Evolutionary conservation across 2,329 filamentous ascomycete genomes (phyloP).

Genomic region (Furcasterigmium sp.): DNA sequence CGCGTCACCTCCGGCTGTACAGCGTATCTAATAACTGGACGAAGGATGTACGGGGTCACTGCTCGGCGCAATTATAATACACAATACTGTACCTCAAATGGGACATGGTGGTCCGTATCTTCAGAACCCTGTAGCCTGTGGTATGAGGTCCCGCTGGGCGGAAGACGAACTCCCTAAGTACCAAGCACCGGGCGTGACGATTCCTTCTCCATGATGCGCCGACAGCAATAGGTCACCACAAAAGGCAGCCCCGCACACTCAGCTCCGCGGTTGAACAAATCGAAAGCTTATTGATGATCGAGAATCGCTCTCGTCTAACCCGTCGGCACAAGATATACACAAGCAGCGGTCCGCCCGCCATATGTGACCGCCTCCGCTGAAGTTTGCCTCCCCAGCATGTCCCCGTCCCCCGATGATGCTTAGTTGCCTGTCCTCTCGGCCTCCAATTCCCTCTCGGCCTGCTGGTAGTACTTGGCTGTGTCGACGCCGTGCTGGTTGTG

Average conservation of each 20-base stretch:
- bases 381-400: neutral
- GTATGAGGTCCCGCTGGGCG: no score
- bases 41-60: no score
- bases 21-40: no score
- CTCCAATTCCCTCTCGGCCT: constrained; percentile 91
- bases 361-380: neutral
- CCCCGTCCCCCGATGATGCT: neutral
- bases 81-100: no score
- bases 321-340: neutral
- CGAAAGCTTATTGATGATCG: neutral
- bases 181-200: no score
- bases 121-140: no score
- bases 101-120: no score
- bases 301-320: neutral
- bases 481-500: constrained; percentile 94
- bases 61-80: no score
- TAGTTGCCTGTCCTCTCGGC: constrained; percentile 46
- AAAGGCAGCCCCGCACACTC: neutral
- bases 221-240: neutral
- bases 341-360: neutral
- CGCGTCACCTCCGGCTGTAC: no score
- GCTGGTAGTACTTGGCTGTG: constrained; percentile 96
- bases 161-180: no score
- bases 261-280: neutral
- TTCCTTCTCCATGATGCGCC: neutral